Conservation (phyloP, 1,284 basidiomycete species). For the Fistulina hepatica region DNA sequence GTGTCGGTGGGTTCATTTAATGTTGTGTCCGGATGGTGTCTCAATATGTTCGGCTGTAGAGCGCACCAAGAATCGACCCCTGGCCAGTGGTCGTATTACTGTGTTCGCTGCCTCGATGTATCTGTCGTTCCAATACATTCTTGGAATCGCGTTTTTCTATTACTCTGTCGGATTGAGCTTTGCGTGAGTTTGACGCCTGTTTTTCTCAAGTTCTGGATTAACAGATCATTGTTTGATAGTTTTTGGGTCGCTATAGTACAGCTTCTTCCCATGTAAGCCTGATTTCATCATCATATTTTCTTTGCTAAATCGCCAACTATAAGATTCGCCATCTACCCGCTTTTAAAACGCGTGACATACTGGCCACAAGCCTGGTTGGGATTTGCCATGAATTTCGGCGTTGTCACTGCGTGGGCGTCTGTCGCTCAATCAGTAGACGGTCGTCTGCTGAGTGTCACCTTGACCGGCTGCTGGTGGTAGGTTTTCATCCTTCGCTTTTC, state of each 20-base stretch:
- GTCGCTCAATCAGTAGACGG: constrained; percentile 29
- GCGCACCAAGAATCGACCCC: constrained; percentile 34
- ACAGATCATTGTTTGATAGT: constrained; percentile 17
- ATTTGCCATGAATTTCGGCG: constrained; percentile 43
- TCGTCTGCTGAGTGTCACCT: constrained; percentile 24
- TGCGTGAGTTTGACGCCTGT: constrained; percentile 25
- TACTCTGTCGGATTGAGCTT: constrained; percentile 24
- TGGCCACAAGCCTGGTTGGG: constrained; percentile 77
- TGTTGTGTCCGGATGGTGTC: background rate
- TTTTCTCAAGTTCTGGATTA: constrained; percentile 1
- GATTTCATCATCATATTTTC: background rate
- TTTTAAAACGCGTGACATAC: constrained; percentile 48
- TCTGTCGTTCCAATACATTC: constrained; percentile 30
- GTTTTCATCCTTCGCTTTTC: constrained; percentile 12
- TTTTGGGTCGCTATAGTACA: constrained; percentile 34
- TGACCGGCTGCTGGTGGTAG: constrained; percentile 38
- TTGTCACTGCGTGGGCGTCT: constrained; percentile 38
- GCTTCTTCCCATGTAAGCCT: constrained; percentile 37
- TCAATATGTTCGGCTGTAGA: constrained; percentile 23
- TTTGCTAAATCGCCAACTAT: background rate
- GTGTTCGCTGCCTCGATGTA: constrained; percentile 30
- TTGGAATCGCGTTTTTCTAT: constrained; percentile 33
- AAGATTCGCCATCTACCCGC: constrained; percentile 37
- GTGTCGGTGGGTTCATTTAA: constrained; percentile 31
- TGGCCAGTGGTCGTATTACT: constrained; percentile 38